A percentile compares a stretch with the other conserved stretches of the same genome.
Conservation (phyloP, 202 grass and related monocot species). For the Schoenoplectus tabernaemontani region DNA sequence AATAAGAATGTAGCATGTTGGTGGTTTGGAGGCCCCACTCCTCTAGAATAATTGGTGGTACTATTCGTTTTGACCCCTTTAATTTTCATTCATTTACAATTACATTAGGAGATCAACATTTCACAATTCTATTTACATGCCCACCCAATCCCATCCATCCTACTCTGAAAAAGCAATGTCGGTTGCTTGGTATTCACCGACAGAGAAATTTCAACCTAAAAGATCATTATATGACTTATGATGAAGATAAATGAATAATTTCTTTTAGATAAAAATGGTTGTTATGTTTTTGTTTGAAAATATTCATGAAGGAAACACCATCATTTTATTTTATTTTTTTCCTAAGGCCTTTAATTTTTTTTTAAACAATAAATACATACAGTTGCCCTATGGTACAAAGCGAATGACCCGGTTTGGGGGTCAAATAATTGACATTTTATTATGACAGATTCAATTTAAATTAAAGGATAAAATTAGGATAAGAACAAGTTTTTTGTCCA, state of each 20-base stretch:
- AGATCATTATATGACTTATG: neutral
- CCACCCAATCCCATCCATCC: too few species aligned
- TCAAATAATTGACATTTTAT: neutral
- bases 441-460: neutral
- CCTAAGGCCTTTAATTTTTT: too few species aligned
- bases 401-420: neutral
- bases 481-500: neutral
- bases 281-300: too few species aligned
- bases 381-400: neutral
- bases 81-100: neutral
- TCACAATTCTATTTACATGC: neutral
- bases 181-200: neutral
- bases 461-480: neutral
- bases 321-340: too few species aligned
- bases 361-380: neutral
- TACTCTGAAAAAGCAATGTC: neutral
- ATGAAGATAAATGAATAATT: too few species aligned
- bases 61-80: neutral
- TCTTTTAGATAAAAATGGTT: neutral
- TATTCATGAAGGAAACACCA: too few species aligned
- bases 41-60: conserved; percentile 2
- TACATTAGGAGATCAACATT: neutral
- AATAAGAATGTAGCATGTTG: too few species aligned
- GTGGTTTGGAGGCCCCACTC: neutral
- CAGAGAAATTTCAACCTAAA: neutral